A percentile compares a stretch with the other conserved stretches of the same genome.
These are phyloP conservation scores for Pleurotus ostreatus DNA, from an alignment of 768 basidiomycete genomes.

Conservation along the genomic window DNA sequence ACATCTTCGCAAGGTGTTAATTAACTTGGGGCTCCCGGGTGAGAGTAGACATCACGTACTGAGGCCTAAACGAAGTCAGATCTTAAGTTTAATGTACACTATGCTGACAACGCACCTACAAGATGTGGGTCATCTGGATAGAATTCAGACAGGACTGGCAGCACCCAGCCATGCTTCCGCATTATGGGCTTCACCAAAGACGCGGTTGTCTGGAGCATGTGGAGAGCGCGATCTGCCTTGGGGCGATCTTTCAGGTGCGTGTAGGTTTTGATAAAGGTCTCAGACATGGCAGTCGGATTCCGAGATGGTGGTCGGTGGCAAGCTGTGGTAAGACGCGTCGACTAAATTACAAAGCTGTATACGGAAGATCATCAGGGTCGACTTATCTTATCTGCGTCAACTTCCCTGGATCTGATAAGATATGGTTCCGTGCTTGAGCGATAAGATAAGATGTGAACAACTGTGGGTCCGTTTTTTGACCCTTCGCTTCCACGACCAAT, in stretches of 20 bases:
- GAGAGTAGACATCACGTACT: conserved; percentile 26
- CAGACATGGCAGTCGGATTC: conserved; percentile 34
- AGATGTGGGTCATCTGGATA: conserved; percentile 72
- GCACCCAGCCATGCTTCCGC: conserved; percentile 76
- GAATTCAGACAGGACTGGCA: conserved; percentile 83
- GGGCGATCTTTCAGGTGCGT: conserved; percentile 69
- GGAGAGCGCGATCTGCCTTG: conserved; percentile 62
- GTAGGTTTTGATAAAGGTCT: conserved; percentile 60
- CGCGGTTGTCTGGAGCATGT: conserved; percentile 64
- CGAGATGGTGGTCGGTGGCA: neutral
- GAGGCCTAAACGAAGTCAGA: conserved; percentile 21
- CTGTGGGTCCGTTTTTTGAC: neutral
- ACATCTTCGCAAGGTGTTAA: conserved; percentile 43
- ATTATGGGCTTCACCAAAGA: conserved; percentile 92
- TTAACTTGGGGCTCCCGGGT: neutral
- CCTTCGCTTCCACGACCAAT: conserved; percentile 1
- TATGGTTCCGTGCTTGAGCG: neutral
- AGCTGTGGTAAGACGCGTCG: neutral
- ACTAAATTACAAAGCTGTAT: too few species aligned
- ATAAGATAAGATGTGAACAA: neutral
- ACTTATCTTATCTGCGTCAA: neutral
- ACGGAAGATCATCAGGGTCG: neutral
- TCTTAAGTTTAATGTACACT: neutral
- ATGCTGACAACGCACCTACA: conserved; percentile 48
- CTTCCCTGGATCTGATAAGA: neutral